phyloP scores from a whole-genome alignment of 306 rosid species.

The Urtica urens region DNA sequence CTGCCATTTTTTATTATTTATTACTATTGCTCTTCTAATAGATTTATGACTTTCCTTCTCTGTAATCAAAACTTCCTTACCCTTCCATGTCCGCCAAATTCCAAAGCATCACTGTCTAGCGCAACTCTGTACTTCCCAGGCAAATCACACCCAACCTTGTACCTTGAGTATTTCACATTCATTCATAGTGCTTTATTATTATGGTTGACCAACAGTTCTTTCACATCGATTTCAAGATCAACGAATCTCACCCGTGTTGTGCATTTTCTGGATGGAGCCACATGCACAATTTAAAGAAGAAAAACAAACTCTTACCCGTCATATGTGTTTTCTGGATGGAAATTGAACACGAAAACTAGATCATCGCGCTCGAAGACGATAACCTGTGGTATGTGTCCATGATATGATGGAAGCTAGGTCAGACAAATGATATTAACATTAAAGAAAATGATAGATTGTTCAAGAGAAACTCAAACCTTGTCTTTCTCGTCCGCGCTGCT shows the following conservation, averaged over 20 bases:
- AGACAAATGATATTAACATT: neutral
- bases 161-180: constrained; percentile 40
- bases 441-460: constrained; percentile 1
- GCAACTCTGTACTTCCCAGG: constrained; percentile 97
- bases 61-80: constrained; percentile 37
- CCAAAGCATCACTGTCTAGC: constrained; percentile 73
- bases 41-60: neutral
- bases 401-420: neutral
- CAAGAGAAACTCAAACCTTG: constrained; percentile 35
- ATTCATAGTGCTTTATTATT: no score
- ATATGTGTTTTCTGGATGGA: constrained; percentile 72
- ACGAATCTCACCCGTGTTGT: no score
- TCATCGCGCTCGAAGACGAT: constrained; percentile 92
- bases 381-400: constrained; percentile 35
- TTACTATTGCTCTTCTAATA: neutral
- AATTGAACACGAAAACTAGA: constrained; percentile 81
- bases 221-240: no score
- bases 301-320: constrained; percentile 49
- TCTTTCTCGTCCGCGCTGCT: constrained; percentile 74
- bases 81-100: constrained; percentile 90
- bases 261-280: no score
- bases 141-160: constrained; percentile 93
- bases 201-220: no score
- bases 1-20: constrained; percentile 23
- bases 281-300: constrained; percentile 3